A percentile compares a stretch with the other conserved stretches of the same genome.
Evolutionary conservation across 306 rosid species (phyloP).

Genomic region (Prunus campanulata): DNA sequence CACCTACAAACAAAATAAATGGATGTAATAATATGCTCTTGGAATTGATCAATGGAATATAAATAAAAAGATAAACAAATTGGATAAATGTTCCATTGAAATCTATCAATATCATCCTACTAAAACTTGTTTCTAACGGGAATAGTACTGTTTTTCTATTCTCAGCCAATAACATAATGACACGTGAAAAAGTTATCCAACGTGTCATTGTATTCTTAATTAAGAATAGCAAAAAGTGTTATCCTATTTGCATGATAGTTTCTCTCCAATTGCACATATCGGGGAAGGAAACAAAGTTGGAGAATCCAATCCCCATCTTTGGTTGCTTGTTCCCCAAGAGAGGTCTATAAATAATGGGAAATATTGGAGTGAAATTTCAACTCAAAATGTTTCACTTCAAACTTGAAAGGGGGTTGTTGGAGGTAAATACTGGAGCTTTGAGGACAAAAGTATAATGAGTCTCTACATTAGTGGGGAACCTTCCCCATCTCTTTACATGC

Average conservation of each 20-base stretch:
- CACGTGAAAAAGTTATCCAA: too few relatives aligned
- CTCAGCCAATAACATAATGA: too few relatives aligned
- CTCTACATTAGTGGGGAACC: not conserved
- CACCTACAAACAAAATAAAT: too few relatives aligned
- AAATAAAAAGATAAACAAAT: not conserved
- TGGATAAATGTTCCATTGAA: not conserved
- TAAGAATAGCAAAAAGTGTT: too few relatives aligned
- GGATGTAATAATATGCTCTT: not conserved
- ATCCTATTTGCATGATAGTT: too few relatives aligned
- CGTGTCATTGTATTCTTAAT: too few relatives aligned
- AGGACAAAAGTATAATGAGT: not conserved
- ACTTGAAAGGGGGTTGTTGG: not conserved
- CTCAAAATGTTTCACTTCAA: not conserved
- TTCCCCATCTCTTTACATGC: not conserved
- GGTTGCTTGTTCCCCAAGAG: constrained; percentile 1
- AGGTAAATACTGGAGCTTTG: not conserved
- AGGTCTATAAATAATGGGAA: not conserved
- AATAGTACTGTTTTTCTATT: accelerated
- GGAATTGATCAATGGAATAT: not conserved
- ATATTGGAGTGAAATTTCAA: not conserved
- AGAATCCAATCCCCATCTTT: not conserved
- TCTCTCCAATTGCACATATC: not conserved
- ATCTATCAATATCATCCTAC: not conserved
- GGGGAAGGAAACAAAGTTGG: too few relatives aligned
- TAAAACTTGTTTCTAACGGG: too few relatives aligned